Percentiles rank a stretch among this genome's conserved stretches.
These are phyloP conservation scores for Cyamopsis tetragonoloba DNA, from an alignment of 306 rosid species.

Conservation along the genomic window DNA sequence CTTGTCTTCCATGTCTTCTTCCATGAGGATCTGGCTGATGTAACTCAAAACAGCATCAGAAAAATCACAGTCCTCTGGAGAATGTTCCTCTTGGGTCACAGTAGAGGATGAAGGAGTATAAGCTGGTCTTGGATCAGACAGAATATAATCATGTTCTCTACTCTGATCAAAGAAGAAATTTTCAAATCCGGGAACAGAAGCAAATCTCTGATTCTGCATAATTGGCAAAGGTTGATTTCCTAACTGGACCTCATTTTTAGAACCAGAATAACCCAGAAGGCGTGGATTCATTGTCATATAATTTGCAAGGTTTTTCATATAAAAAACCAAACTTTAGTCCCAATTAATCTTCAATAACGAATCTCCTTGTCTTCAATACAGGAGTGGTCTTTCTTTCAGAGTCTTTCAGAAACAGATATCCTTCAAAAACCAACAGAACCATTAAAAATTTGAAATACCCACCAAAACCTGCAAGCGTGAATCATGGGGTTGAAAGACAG, in stretches of 20 bases:
- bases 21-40: constrained; percentile 94
- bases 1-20: constrained; percentile 90
- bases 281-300: constrained; percentile 51
- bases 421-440: constrained; percentile 25
- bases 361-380: background rate
- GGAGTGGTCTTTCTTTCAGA: background rate
- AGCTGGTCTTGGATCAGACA: constrained; percentile 30
- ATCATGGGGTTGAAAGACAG: background rate
- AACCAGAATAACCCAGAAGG: constrained; percentile 25
- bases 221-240: constrained; percentile 37
- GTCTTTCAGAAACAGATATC: background rate
- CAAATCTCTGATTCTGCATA: constrained; percentile 32
- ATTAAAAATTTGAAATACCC: background rate
- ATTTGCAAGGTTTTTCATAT: background rate
- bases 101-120: constrained; percentile 36
- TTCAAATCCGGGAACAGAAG: constrained; percentile 32
- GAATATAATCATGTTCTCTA: constrained; percentile 35
- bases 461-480: background rate
- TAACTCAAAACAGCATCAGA: constrained; percentile 74
- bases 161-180: constrained; percentile 37
- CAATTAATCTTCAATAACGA: background rate
- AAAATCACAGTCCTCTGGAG: constrained; percentile 83
- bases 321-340: background rate
- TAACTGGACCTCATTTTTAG: constrained; percentile 31
- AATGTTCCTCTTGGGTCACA: constrained; percentile 58